Evolutionary conservation across 441 rosid genomes (phyloP), one percentile per base, ranked within the genome.

Genomic region (Erodium trifolium): DNA sequence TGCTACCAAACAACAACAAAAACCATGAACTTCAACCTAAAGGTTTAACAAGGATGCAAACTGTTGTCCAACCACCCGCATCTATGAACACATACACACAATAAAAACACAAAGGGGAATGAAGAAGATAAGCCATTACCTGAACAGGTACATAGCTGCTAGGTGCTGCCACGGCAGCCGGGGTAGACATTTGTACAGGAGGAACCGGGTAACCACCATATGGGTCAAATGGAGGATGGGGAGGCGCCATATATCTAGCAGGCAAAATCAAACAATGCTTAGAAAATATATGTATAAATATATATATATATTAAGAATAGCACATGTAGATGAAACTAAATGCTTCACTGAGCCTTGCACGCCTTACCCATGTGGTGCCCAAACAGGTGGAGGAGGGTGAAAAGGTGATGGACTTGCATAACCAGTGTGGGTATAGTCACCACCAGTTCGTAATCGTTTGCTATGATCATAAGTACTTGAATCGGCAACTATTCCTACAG

Each of bases 141-240:
- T 94, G 99, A 82, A 94, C 89, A 53, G 96, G 94, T 63, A 90
- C 84, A 79, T 90, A 94, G 72, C 93, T 90, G 83, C 96, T 88
- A 75, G 99, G 99, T 79, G 94, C 85, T 70, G 89, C 86, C 17
- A 88, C 74, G 57, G 90, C 94, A 67, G 90, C 75, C 17, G 97
- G 92, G 9, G 88, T 62, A 67, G 92, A 91, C 87, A 94, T 88
- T 72, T 90, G 87, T 66, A 87, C 88, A 31, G 91, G 96, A 76
- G 97, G 85, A 60, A 82, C 86, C 76, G 86, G 86, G 73, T 87
- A 92, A 65, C 96, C 97, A 70, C 83, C 89, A 78, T 92, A 92
- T 0, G 98, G 97, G 67, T 90, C 99, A 81, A 92, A 94, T 23
- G 27, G 27, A 75, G 97, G 90, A 39, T 93, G 92, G 35, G 90